Conservation (phyloP, 169 alveolate species). For the Plasmodium yoelii region DNA sequence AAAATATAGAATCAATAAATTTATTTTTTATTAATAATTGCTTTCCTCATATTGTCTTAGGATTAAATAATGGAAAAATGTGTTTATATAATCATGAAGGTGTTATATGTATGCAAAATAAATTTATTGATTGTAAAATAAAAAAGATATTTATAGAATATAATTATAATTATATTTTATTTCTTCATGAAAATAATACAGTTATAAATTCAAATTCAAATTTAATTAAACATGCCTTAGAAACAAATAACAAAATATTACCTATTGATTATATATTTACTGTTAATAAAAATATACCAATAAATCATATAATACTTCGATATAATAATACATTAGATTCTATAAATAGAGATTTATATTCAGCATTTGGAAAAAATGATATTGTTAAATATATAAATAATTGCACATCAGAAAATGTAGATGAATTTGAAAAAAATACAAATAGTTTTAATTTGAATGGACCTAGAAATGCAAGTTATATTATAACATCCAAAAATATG, state of each 20-base stretch:
- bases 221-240: slow-evolving; percentile 51
- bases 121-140: slow-evolving; percentile 47
- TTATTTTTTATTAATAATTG: slow-evolving; percentile 58
- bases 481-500: slow-evolving; percentile 29
- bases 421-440: background rate
- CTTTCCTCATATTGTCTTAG: slow-evolving; percentile 72
- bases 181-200: slow-evolving; percentile 57
- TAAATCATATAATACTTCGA: slow-evolving; percentile 55
- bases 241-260: slow-evolving; percentile 24
- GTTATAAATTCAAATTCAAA: slow-evolving; percentile 39
- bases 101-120: slow-evolving; percentile 64
- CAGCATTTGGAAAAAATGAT: slow-evolving; percentile 33
- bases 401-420: background rate
- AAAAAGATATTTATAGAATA: slow-evolving; percentile 33
- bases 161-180: slow-evolving; percentile 36
- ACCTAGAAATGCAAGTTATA: slow-evolving; percentile 32
- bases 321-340: slow-evolving; percentile 26
- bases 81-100: slow-evolving; percentile 72
- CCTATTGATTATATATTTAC: slow-evolving; percentile 51
- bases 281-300: slow-evolving; percentile 44
- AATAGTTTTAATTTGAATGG: background rate
- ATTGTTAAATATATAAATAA: slow-evolving; percentile 11
- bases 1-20: slow-evolving; percentile 47
- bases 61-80: slow-evolving; percentile 53
- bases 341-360: slow-evolving; percentile 38